Percentiles rank a stretch among this genome's conserved stretches.
Evolutionary conservation across 495 filamentous ascomycete genomes (phyloP).

Genomic region (Haplographium delicatum): DNA sequence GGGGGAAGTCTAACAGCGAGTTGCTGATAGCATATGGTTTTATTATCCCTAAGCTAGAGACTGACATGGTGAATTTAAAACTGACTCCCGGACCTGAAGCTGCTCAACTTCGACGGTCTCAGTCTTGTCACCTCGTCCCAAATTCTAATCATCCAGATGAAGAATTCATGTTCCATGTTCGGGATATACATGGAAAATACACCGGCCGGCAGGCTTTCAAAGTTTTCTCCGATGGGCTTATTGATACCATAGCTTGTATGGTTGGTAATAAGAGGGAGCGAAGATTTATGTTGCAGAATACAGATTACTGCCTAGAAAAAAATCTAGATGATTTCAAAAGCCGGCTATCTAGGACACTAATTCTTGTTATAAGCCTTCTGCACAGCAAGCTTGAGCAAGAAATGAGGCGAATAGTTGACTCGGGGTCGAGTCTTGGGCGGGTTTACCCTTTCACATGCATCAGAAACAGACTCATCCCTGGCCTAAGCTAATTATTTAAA

Average conservation of each 20-base stretch:
- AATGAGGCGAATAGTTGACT: neutral
- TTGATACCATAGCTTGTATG: conserved; percentile 20
- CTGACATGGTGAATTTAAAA: conserved; percentile 26
- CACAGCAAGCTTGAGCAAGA: conserved; percentile 14
- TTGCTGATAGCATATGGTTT: conserved; percentile 50
- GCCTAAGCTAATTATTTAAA: too few relatives aligned
- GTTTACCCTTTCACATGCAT: neutral
- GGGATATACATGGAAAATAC: neutral
- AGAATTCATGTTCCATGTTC: conserved; percentile 17
- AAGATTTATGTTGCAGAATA: conserved; percentile 1
- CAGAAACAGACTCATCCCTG: neutral
- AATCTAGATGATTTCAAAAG: neutral
- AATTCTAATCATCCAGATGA: neutral
- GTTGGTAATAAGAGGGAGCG: conserved; percentile 15
- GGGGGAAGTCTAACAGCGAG: conserved; percentile 42
- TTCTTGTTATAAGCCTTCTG: conserved; percentile 1
- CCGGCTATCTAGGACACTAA: neutral
- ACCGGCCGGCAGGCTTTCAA: neutral
- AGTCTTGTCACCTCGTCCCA: conserved; percentile 6
- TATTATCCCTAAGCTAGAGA: conserved; percentile 31
- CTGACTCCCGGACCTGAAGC: conserved; percentile 10
- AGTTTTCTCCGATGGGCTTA: conserved; percentile 15
- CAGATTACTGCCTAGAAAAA: conserved; percentile 10
- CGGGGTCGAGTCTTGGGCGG: conserved; percentile 1
- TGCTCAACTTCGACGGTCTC: conserved; percentile 9